These are phyloP conservation scores for Suillus decipiens DNA, from an alignment of 768 basidiomycete species.

Conservation along the genomic window DNA sequence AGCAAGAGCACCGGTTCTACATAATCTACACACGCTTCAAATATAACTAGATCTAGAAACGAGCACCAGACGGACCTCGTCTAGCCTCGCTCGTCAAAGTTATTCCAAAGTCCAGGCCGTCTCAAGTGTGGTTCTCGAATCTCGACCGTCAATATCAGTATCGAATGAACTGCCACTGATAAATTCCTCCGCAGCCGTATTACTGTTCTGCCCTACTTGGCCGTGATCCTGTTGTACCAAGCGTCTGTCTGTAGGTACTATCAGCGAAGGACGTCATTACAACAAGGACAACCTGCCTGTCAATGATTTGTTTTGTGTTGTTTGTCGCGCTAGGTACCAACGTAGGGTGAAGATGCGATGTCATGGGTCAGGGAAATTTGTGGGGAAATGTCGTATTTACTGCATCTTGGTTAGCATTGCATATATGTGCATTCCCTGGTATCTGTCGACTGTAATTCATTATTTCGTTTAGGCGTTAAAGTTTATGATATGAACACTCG, in stretches of 20 bases:
- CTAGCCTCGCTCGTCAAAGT: conserved; percentile 95
- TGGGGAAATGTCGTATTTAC: not conserved
- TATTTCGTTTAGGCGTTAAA: not conserved
- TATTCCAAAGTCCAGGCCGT: conserved; percentile 87
- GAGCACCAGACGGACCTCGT: conserved; percentile 88
- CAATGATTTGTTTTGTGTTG: conserved; percentile 67
- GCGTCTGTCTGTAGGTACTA: conserved; percentile 63
- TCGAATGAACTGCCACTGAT: conserved; percentile 38
- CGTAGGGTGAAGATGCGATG: conserved; percentile 59
- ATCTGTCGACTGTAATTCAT: not conserved
- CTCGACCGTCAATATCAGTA: conserved; percentile 1
- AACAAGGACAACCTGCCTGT: conserved; percentile 83
- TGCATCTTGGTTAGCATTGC: not conserved
- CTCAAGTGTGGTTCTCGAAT: conserved; percentile 37
- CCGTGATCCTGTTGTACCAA: conserved; percentile 75
- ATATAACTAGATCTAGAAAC: conserved; percentile 80
- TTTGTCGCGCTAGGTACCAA: conserved; percentile 73
- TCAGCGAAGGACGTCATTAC: conserved; percentile 52
- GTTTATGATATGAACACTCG: not conserved
- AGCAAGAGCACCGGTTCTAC: not conserved
- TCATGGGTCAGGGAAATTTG: not conserved
- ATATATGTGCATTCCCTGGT: not conserved
- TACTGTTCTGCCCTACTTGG: conserved; percentile 66
- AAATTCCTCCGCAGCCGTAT: conserved; percentile 97
- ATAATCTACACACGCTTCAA: conserved; percentile 1